Evolutionary conservation across 163 green algal species (phyloP).

Genomic region (Dunaliella salina): DNA sequence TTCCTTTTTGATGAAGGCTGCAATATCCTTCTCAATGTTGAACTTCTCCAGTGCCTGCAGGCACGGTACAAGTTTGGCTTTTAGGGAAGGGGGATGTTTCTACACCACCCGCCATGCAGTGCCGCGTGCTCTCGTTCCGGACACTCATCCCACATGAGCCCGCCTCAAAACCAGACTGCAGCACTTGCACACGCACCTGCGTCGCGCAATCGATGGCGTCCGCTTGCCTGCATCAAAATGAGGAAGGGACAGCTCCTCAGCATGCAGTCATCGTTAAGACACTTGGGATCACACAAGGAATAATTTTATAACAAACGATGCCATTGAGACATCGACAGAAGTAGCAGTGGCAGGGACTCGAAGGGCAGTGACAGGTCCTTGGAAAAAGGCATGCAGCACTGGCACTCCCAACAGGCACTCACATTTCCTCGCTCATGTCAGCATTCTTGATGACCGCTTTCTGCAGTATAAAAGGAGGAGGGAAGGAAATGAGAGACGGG

Average conservation of each 20-base stretch:
- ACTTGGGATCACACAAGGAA: not conserved
- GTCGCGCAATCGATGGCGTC: slow-evolving; percentile 82
- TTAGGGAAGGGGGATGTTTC: not conserved
- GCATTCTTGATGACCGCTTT: slow-evolving; percentile 83
- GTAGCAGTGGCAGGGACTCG: not conserved
- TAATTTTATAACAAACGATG: too few relatives aligned
- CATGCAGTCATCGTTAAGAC: not conserved
- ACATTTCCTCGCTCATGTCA: slow-evolving; percentile 91
- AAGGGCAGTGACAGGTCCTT: not conserved
- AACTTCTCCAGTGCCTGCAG: slow-evolving; percentile 90
- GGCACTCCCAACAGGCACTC: not conserved
- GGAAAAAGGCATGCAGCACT: too few relatives aligned
- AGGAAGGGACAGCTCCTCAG: too few relatives aligned
- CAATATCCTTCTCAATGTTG: slow-evolving; percentile 99
- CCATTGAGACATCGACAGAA: too few relatives aligned
- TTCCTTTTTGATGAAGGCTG: slow-evolving; percentile 98
- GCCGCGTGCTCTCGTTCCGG: too few relatives aligned
- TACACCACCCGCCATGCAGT: not conserved
- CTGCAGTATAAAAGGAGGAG: not conserved
- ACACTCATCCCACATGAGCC: too few relatives aligned
- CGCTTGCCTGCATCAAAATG: slow-evolving; percentile 50
- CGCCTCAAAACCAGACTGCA: too few relatives aligned
- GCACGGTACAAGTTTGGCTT: too few relatives aligned
- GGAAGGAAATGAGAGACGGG: not conserved
- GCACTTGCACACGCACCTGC: slow-evolving; percentile 49